These are phyloP conservation scores for Argentina anserina DNA, from an alignment of 306 rosid genomes.

Conservation along the genomic window DNA sequence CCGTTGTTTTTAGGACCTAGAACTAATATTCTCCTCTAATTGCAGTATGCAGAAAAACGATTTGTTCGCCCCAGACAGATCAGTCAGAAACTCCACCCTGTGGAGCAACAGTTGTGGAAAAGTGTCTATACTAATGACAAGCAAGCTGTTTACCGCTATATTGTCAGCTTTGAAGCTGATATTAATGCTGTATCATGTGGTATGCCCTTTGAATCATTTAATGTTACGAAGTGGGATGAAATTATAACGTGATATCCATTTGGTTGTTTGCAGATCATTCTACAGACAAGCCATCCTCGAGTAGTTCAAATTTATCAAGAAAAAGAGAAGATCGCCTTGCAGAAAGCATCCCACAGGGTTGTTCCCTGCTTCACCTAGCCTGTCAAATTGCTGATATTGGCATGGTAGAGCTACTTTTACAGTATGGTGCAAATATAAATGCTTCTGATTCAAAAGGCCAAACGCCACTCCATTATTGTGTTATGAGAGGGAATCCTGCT, in stretches of 20 bases:
- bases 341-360: slow-evolving; percentile 39
- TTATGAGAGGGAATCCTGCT: slow-evolving; percentile 37
- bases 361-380: slow-evolving; percentile 69
- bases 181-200: slow-evolving; percentile 41
- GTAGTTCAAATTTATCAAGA: slow-evolving; percentile 27
- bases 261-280: slow-evolving; percentile 36
- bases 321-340: slow-evolving; percentile 32
- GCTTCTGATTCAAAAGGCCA: slow-evolving; percentile 52
- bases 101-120: slow-evolving; percentile 48
- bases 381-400: slow-evolving; percentile 59
- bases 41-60: slow-evolving; percentile 68
- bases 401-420: slow-evolving; percentile 80
- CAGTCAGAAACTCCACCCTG: slow-evolving; percentile 24
- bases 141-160: slow-evolving; percentile 56
- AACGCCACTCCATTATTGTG: slow-evolving; percentile 67
- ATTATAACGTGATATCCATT: slow-evolving; percentile 6
- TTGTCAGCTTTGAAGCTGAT: slow-evolving; percentile 49
- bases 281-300: slow-evolving; percentile 37
- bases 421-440: slow-evolving; percentile 65
- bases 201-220: slow-evolving; percentile 29
- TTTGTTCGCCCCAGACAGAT: slow-evolving; percentile 41
- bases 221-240: slow-evolving; percentile 21
- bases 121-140: slow-evolving; percentile 62
- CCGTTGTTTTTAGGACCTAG: slow-evolving; percentile 19
- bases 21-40: slow-evolving; percentile 27